These are phyloP conservation scores for Aureobasidium uvarum DNA, from an alignment of 2,329 filamentous ascomycete species.

Conservation along the genomic window DNA sequence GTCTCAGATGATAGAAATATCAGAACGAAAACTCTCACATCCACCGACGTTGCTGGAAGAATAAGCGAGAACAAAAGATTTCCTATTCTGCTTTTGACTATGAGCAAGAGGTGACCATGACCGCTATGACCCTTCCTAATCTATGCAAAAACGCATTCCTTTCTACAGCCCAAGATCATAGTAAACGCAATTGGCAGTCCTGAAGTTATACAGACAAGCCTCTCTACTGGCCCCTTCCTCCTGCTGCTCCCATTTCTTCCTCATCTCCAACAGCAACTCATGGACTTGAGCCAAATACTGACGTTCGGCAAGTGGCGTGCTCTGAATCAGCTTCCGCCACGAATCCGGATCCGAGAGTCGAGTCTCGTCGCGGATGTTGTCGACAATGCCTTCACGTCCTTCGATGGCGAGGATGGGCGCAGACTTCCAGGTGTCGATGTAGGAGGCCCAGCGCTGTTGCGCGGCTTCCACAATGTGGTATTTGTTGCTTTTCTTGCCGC, in stretches of 20 bases:
- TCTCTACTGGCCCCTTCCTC: slow-evolving; percentile 56
- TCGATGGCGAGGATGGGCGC: slow-evolving; percentile 86
- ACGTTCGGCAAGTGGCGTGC: slow-evolving; percentile 70
- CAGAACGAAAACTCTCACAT: neutral
- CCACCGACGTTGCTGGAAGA: too few species aligned
- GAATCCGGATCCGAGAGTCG: slow-evolving; percentile 74
- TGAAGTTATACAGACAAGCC: slow-evolving; percentile 89
- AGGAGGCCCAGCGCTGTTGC: slow-evolving; percentile 55
- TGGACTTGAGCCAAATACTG: slow-evolving; percentile 82
- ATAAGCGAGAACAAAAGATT: too few species aligned
- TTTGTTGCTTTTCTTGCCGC: slow-evolving; percentile 89
- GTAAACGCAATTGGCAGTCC: slow-evolving; percentile 78
- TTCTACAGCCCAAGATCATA: slow-evolving; percentile 65
- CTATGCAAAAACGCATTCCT: neutral
- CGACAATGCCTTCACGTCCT: slow-evolving; percentile 77
- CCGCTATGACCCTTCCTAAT: neutral
- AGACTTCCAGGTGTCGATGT: slow-evolving; percentile 68
- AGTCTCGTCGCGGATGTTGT: slow-evolving; percentile 68
- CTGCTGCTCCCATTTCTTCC: slow-evolving; percentile 50
- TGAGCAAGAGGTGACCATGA: neutral
- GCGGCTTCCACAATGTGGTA: slow-evolving; percentile 79
- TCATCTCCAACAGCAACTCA: slow-evolving; percentile 66
- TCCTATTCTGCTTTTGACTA: neutral
- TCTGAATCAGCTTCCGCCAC: slow-evolving; percentile 79
- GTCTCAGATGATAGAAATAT: neutral